phyloP scores from a whole-genome alignment of 78 protist genomes.

The Chrysochromulina parva region DNA sequence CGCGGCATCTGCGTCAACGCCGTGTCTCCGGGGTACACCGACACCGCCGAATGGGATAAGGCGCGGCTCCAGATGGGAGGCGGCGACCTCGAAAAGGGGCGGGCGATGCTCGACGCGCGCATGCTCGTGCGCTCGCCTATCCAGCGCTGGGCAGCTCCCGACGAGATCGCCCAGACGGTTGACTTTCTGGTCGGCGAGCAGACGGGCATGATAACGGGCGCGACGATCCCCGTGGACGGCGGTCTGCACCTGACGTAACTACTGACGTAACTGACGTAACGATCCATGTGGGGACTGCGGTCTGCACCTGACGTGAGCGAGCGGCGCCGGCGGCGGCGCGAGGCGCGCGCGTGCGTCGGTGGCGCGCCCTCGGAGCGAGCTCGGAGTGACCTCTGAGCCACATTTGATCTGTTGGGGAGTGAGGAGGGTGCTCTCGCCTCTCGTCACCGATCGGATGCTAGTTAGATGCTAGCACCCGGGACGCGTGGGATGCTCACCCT shows the following conservation, averaged over 20 bases:
- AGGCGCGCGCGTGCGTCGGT: too few relatives aligned
- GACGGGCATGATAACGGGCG: conserved; percentile 6
- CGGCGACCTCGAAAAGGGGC: not conserved
- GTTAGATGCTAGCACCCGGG: too few relatives aligned
- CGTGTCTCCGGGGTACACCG: conserved; percentile 5
- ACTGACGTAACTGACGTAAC: too few relatives aligned
- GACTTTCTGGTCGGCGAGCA: not conserved
- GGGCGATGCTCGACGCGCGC: not conserved
- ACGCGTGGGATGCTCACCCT: too few relatives aligned
- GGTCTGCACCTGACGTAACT: not conserved
- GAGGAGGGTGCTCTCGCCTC: too few relatives aligned
- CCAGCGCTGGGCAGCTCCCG: not conserved
- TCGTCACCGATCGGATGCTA: too few relatives aligned
- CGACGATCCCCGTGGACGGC: not conserved
- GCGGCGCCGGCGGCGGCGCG: too few relatives aligned
- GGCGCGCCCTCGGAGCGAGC: too few relatives aligned
- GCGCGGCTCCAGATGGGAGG: not conserved
- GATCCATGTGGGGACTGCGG: too few relatives aligned
- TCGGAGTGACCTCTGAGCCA: too few relatives aligned
- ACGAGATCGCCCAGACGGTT: conserved; percentile 11
- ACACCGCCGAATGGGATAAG: conserved; percentile 22
- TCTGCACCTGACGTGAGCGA: too few relatives aligned
- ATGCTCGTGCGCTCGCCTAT: conserved; percentile 11
- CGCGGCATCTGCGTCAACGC: not conserved
- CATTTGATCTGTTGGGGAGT: too few relatives aligned